Percentiles rank a stretch among this genome's conserved stretches.
Evolutionary conservation across 179 eudicot species (phyloP).

Genomic region (Gypsophila paniculata): DNA sequence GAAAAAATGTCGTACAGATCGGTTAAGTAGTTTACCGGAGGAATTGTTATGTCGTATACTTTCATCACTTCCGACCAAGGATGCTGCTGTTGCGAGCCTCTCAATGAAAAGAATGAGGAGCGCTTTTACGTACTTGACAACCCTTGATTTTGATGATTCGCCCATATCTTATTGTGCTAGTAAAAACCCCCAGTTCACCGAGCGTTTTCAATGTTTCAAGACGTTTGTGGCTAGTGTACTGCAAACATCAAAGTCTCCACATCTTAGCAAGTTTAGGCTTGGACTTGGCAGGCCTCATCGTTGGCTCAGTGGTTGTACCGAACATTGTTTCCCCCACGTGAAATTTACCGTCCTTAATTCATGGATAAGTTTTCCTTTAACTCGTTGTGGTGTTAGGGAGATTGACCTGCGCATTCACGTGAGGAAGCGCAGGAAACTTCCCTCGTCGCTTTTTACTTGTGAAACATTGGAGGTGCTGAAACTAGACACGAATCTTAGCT

Average conservation of each 20-base stretch:
- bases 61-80: background rate
- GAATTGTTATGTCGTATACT: background rate
- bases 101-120: background rate
- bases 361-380: conserved; percentile 7
- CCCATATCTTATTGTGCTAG: background rate
- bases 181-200: background rate
- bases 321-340: background rate
- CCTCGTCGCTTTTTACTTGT: conserved; percentile 6
- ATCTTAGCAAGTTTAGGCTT: background rate
- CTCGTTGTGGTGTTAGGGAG: background rate
- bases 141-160: background rate
- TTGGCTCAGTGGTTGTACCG: background rate
- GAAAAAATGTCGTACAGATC: background rate
- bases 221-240: conserved; percentile 4
- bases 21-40: conserved; percentile 4
- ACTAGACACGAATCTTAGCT: conserved; percentile 1
- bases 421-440: background rate
- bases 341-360: background rate
- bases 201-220: background rate
- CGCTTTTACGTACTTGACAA: background rate
- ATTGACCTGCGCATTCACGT: conserved; percentile 6
- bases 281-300: background rate
- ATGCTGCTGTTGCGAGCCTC: background rate
- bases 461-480: conserved; percentile 13
- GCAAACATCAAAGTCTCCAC: background rate